phyloP scores from a whole-genome alignment of 2,329 filamentous ascomycete genomes.

The Aureobasidium vineae region DNA sequence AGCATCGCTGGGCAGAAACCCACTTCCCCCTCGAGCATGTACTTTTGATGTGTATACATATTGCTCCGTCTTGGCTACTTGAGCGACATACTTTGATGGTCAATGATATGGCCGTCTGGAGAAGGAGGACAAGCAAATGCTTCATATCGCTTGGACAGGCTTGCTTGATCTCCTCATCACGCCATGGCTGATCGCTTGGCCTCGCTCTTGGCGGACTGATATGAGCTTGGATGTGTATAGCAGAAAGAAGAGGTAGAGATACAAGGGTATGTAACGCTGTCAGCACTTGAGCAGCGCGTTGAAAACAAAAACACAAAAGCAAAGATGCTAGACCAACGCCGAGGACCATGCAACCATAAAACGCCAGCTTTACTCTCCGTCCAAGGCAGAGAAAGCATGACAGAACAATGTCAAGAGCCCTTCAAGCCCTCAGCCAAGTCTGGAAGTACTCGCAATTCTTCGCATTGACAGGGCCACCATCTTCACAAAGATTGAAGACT shows the following conservation, averaged over 20 bases:
- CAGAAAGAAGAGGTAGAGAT: background rate
- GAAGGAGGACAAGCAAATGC: constrained; percentile 2
- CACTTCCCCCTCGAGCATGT: background rate
- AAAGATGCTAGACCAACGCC: constrained; percentile 1
- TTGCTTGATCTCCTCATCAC: constrained; percentile 6
- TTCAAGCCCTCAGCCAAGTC: constrained; percentile 64
- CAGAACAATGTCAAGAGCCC: background rate
- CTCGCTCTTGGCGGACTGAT: background rate
- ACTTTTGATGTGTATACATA: background rate
- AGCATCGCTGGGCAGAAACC: background rate
- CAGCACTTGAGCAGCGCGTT: constrained; percentile 27
- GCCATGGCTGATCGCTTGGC: background rate
- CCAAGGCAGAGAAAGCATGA: background rate
- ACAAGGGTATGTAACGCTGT: constrained; percentile 11
- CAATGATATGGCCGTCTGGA: background rate
- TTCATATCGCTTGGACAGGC: background rate
- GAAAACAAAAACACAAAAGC: background rate
- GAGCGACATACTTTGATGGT: background rate
- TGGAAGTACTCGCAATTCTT: constrained; percentile 90
- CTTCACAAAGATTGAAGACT: constrained; percentile 87
- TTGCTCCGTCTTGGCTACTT: background rate
- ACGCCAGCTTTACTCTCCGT: background rate
- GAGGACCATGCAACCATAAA: background rate
- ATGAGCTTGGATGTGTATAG: background rate
- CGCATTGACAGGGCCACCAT: constrained; percentile 85